A percentile compares a stretch with the other conserved stretches of the same genome.
Conservation (phyloP, 495 filamentous ascomycete genomes). For the Neurospora africana region DNA sequence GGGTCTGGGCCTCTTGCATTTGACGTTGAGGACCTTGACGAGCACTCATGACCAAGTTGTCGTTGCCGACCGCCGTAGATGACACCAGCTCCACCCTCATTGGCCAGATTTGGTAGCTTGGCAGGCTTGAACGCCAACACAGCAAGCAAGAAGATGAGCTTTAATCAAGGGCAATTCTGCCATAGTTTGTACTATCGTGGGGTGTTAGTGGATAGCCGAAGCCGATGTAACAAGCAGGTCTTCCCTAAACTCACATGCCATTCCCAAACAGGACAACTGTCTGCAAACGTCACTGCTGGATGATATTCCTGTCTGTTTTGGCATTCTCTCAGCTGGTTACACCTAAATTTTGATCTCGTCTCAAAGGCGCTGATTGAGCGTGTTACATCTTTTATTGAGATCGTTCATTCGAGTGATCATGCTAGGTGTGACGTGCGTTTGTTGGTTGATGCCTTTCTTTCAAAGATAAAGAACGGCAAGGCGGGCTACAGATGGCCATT, state of each 20-base stretch:
- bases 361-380: background rate
- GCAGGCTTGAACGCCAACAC: background rate
- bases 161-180: background rate
- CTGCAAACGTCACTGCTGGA: background rate
- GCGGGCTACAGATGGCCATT: background rate
- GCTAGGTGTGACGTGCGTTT: background rate
- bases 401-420: background rate
- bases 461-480: background rate
- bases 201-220: background rate
- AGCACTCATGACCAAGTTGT: background rate
- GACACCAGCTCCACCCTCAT: background rate
- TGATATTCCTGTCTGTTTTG: background rate
- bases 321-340: background rate
- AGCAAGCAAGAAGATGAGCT: background rate
- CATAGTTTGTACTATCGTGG: background rate
- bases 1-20: background rate
- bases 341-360: background rate
- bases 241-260: background rate
- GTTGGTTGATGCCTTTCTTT: background rate
- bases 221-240: background rate
- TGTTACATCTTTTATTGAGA: background rate
- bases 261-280: background rate
- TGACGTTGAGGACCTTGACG: background rate
- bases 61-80: background rate
- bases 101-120: background rate